Conservation (phyloP, 345 rosid genomes). For the Leavenworthia alabamica region DNA sequence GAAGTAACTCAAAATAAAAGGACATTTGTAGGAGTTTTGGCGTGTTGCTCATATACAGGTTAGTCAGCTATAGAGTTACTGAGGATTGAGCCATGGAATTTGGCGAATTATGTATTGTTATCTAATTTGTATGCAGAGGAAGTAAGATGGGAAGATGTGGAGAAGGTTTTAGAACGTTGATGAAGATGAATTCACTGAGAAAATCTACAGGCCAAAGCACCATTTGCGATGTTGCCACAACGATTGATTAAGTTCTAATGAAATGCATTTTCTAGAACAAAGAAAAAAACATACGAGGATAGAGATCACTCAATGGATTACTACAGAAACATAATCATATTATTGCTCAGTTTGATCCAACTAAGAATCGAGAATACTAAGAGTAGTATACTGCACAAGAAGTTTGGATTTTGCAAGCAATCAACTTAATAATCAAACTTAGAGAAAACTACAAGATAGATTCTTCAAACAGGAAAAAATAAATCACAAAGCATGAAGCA, state of each 20-base stretch:
- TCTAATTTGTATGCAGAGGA: no score
- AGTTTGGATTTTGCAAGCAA: constrained; percentile 6
- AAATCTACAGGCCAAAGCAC: no score
- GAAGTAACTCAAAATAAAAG: no score
- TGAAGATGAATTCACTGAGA: no score
- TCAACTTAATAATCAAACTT: neutral
- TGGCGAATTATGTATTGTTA: no score
- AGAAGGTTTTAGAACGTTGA: no score
- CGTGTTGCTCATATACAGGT: no score
- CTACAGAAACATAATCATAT: neutral
- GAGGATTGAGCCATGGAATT: no score
- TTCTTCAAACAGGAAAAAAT: neutral
- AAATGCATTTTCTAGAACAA: neutral
- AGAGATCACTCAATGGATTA: neutral
- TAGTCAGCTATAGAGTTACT: no score
- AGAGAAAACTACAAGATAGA: neutral
- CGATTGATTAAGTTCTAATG: neutral
- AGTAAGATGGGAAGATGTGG: no score
- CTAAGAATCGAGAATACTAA: neutral
- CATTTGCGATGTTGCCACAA: no score
- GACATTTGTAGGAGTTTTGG: no score
- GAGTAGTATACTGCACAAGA: neutral
- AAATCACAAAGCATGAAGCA: constrained; percentile 1
- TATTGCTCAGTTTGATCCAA: neutral
- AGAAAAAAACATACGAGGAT: neutral